Evolutionary conservation across 2,329 filamentous ascomycete genomes (phyloP).

Genomic region (Colletotrichum lini): DNA sequence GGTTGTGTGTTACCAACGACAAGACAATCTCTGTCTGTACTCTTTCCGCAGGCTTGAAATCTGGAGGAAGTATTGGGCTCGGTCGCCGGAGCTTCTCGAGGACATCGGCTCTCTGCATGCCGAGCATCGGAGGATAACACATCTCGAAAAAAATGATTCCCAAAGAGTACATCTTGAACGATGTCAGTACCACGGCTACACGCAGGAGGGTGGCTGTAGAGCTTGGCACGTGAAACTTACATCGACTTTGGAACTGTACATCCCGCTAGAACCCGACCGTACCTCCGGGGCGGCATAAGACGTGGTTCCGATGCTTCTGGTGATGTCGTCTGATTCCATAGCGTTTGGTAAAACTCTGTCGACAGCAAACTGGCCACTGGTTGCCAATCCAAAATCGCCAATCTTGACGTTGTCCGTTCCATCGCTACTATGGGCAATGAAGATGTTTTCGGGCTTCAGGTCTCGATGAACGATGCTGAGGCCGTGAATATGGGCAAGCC

Average conservation of each 20-base stretch:
- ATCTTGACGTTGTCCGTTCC: constrained; percentile 92
- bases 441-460: constrained; percentile 97
- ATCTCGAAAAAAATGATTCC: constrained; percentile 99
- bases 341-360: constrained; percentile 64
- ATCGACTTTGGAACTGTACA: constrained; percentile 95
- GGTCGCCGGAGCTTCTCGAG: constrained; percentile 79
- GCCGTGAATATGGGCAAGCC: constrained; percentile 89
- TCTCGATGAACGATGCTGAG: constrained; percentile 96
- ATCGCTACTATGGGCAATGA: constrained; percentile 80
- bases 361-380: constrained; percentile 82
- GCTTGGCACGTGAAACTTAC: constrained; percentile 59
- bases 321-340: constrained; percentile 74
- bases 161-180: constrained; percentile 86
- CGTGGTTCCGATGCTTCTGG: constrained; percentile 80
- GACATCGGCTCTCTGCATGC: constrained; percentile 75
- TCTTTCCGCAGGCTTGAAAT: constrained; percentile 79
- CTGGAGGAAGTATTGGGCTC: constrained; percentile 77
- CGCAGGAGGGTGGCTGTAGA: constrained; percentile 9
- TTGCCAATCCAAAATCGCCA: constrained; percentile 95
- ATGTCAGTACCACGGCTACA: constrained; percentile 38
- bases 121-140: constrained; percentile 78
- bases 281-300: constrained; percentile 96
- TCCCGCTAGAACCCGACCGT: constrained; percentile 78
- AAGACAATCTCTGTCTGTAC: constrained; percentile 85
- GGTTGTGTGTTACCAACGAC: constrained; percentile 85